Percentiles rank a stretch among this genome's conserved stretches.
Conservation (phyloP, 1,139 yeast species). For the Protomyces inouyei region DNA sequence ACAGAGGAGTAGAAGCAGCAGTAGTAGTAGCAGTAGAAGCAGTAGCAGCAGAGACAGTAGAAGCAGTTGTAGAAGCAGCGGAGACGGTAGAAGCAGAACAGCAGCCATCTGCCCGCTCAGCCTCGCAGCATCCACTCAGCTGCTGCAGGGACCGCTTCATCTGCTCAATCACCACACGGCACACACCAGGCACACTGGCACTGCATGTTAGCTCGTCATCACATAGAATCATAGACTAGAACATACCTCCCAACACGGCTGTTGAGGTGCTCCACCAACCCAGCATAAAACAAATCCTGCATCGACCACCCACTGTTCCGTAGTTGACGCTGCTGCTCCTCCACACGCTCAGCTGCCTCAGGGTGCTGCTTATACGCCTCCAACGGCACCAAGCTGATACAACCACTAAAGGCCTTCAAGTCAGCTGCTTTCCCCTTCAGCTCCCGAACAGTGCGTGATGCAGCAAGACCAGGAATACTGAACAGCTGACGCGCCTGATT, state of each 20-base stretch:
- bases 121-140: not conserved
- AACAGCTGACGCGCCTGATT: not conserved
- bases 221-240: not conserved
- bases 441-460: not conserved
- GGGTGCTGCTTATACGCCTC: not conserved
- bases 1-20: too few relatives aligned
- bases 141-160: constrained; percentile 1
- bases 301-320: not conserved
- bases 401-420: not conserved
- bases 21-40: too few relatives aligned
- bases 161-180: not conserved
- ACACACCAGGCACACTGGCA: not conserved
- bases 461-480: not conserved
- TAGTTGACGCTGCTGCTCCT: not conserved
- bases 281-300: not conserved
- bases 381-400: not conserved
- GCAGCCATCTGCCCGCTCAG: not conserved
- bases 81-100: not conserved
- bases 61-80: too few relatives aligned
- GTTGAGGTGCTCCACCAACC: not conserved
- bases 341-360: not conserved
- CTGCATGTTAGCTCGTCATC: not conserved
- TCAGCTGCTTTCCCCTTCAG: not conserved
- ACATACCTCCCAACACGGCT: not conserved
- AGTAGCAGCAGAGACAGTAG: too few relatives aligned